These are phyloP conservation scores for Trypanosoma grayi DNA, from an alignment of 208 protist genomes.

Conservation along the genomic window DNA sequence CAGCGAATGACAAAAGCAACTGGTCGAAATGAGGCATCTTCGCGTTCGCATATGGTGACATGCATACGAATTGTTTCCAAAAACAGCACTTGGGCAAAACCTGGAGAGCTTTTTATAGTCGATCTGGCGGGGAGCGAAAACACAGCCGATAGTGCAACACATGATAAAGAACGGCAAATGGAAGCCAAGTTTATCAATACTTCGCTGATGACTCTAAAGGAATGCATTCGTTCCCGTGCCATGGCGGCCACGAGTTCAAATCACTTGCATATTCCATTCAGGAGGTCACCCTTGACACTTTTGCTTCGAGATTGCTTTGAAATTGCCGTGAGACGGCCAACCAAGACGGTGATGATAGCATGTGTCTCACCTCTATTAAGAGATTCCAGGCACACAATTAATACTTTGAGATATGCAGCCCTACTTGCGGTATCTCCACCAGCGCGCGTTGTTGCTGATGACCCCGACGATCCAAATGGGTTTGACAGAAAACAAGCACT, in stretches of 20 bases:
- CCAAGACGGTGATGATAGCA: constrained; percentile 90
- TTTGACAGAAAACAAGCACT: constrained; percentile 75
- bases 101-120: constrained; percentile 80
- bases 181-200: constrained; percentile 92
- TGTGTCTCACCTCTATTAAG: constrained; percentile 88
- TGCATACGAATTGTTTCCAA: constrained; percentile 79
- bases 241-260: constrained; percentile 64
- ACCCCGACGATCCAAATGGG: constrained; percentile 82
- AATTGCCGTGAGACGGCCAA: constrained; percentile 81
- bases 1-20: constrained; percentile 78
- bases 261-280: constrained; percentile 90
- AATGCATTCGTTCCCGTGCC: constrained; percentile 82
- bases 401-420: constrained; percentile 87
- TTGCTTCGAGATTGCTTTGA: constrained; percentile 90
- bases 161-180: constrained; percentile 76
- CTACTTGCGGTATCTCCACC: constrained; percentile 75
- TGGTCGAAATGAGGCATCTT: constrained; percentile 80
- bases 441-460: constrained; percentile 60
- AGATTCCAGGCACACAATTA: constrained; percentile 86
- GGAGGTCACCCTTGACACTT: constrained; percentile 84
- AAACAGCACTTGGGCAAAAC: constrained; percentile 79
- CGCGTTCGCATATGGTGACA: constrained; percentile 86
- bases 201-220: constrained; percentile 92
- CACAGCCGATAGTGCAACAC: constrained; percentile 84
- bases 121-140: constrained; percentile 91